These are phyloP conservation scores for Xylariaceae sp. DNA, from an alignment of 2,329 filamentous ascomycete genomes.

Conservation along the genomic window DNA sequence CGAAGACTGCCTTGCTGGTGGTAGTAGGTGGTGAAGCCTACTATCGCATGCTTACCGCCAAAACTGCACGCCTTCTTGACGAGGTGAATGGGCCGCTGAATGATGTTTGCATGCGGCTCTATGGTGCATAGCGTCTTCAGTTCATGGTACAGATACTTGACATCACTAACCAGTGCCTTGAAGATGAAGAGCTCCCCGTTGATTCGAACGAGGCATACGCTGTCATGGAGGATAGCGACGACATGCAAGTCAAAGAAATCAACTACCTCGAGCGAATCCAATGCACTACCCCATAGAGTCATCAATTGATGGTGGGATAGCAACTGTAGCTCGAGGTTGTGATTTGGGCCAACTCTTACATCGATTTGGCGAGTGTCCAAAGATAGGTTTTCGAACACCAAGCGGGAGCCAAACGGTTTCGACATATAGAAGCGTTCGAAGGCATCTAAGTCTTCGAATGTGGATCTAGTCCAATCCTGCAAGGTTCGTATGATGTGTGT, in stretches of 20 bases:
- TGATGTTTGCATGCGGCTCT: constrained; percentile 48
- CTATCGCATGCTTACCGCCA: constrained; percentile 49
- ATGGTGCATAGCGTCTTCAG: constrained; percentile 50
- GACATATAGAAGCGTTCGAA: constrained; percentile 38
- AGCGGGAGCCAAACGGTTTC: constrained; percentile 53
- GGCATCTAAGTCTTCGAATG: constrained; percentile 27
- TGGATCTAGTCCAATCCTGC: constrained; percentile 44
- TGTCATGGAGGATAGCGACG: constrained; percentile 52
- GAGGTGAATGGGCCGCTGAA: constrained; percentile 47
- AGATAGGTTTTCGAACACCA: constrained; percentile 49
- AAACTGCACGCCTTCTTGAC: constrained; percentile 53
- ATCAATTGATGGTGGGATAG: constrained; percentile 40
- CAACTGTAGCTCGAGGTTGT: constrained; percentile 50
- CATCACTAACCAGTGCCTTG: constrained; percentile 53
- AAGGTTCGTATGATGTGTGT: constrained; percentile 51
- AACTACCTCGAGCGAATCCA: constrained; percentile 42
- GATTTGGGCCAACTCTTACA: constrained; percentile 44
- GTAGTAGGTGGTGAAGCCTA: constrained; percentile 53
- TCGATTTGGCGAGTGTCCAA: constrained; percentile 42
- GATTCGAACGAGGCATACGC: constrained; percentile 50
- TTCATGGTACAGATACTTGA: constrained; percentile 59
- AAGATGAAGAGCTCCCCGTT: constrained; percentile 44
- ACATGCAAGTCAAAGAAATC: constrained; percentile 48
- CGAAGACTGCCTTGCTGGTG: constrained; percentile 51
- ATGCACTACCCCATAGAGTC: constrained; percentile 39